phyloP scores from a whole-genome alignment of 2,329 filamentous ascomycete genomes.

The Curvularia sp. region DNA sequence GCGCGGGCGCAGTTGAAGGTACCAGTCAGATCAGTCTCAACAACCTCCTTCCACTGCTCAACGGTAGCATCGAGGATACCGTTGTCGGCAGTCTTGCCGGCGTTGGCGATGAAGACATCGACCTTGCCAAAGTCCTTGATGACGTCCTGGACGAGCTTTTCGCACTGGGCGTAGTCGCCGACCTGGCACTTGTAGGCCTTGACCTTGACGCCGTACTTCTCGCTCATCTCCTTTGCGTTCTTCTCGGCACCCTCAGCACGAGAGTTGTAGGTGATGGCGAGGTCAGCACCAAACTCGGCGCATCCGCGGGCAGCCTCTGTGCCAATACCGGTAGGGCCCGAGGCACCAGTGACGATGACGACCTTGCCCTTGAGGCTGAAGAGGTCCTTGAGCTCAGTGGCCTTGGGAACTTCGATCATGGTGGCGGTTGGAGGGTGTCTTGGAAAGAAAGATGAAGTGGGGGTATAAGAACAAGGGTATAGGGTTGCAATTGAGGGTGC shows the following conservation, averaged over 20 bases:
- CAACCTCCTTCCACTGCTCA: conserved; percentile 76
- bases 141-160: conserved; percentile 65
- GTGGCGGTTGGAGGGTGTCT: conserved; percentile 50
- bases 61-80: conserved; percentile 74
- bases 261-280: conserved; percentile 72
- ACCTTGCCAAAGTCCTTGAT: conserved; percentile 74
- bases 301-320: conserved; percentile 70
- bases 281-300: conserved; percentile 68
- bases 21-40: conserved; percentile 87
- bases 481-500: conserved; percentile 23
- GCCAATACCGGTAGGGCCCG: conserved; percentile 71
- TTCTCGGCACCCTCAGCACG: conserved; percentile 67
- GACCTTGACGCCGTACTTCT: conserved; percentile 68
- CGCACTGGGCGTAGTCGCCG: conserved; percentile 62
- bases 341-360: conserved; percentile 60
- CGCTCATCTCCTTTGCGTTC: conserved; percentile 67
- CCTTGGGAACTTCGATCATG: conserved; percentile 59
- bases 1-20: conserved; percentile 88
- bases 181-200: conserved; percentile 73
- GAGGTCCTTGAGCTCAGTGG: conserved; percentile 64
- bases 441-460: conserved; percentile 5
- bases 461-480: neutral
- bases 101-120: conserved; percentile 72
- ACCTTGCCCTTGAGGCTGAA: conserved; percentile 62
- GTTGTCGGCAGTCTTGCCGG: conserved; percentile 71